A percentile compares a stretch with the other conserved stretches of the same genome.
phyloP scores from a whole-genome alignment of 1,139 yeast species.

The Pichia sp. region DNA sequence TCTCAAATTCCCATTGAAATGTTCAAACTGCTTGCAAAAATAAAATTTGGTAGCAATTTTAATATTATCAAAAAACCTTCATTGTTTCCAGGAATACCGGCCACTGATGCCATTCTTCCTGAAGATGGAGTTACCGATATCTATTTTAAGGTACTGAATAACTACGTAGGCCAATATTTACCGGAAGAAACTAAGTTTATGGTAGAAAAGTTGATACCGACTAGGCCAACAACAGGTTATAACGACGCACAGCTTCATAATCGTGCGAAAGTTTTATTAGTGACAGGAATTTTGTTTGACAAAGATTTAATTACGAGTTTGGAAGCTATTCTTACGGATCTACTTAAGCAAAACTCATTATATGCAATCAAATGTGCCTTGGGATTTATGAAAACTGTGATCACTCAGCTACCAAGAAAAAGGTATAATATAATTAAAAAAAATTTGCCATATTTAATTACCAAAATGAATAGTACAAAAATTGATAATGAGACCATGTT shows the following conservation, averaged over 20 bases:
- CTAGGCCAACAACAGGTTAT: constrained; percentile 22
- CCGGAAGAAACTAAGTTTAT: constrained; percentile 13
- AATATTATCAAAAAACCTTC: constrained; percentile 3
- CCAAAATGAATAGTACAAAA: constrained; percentile 11
- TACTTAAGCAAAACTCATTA: constrained; percentile 10
- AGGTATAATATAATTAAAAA: constrained; percentile 16
- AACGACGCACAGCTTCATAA: constrained; percentile 18
- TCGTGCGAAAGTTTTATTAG: constrained; percentile 22
- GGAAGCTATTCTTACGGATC: constrained; percentile 15
- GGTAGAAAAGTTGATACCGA: constrained; percentile 25
- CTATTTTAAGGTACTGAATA: constrained; percentile 22
- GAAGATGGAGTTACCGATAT: constrained; percentile 24
- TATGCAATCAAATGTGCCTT: constrained; percentile 9
- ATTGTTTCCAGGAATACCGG: constrained; percentile 14
- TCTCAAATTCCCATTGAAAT: constrained; percentile 21
- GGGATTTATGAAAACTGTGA: constrained; percentile 7
- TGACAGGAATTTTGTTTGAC: constrained; percentile 22
- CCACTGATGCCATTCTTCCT: constrained; percentile 4
- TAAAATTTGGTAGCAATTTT: constrained; percentile 22
- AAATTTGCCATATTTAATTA: constrained; percentile 12
- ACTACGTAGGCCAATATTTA: constrained; percentile 15
- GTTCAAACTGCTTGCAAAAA: constrained; percentile 21
- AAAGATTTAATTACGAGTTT: constrained; percentile 18
- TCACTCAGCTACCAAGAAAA: constrained; percentile 9
- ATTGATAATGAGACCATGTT: constrained; percentile 3